Percentiles rank a stretch among this genome's conserved stretches.
Evolutionary conservation across 768 basidiomycete species (phyloP).

Genomic region (Hericium erinaceus): DNA sequence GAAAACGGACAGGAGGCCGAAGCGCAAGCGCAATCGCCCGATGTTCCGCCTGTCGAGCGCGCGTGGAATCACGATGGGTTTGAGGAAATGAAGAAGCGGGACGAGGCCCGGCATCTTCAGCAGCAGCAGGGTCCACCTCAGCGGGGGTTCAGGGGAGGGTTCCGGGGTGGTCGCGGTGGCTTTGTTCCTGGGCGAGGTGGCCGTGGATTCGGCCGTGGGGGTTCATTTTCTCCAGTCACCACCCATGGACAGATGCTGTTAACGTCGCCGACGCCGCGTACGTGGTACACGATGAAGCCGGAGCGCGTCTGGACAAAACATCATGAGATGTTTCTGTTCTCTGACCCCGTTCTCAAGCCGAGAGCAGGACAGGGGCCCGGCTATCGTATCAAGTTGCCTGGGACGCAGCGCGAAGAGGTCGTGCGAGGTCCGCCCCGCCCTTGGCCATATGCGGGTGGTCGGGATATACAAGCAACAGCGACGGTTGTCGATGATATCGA

Average conservation of each 20-base stretch:
- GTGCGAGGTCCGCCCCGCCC: slow-evolving; percentile 30
- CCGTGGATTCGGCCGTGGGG: slow-evolving; percentile 34
- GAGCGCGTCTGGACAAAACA: slow-evolving; percentile 82
- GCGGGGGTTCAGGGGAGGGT: slow-evolving; percentile 40
- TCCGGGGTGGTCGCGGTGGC: slow-evolving; percentile 35
- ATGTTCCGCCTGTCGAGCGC: slow-evolving; percentile 43
- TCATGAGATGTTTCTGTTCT: slow-evolving; percentile 64
- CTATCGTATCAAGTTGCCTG: slow-evolving; percentile 59
- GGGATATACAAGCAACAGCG: slow-evolving; percentile 13
- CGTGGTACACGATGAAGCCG: slow-evolving; percentile 69
- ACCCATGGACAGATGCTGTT: slow-evolving; percentile 21
- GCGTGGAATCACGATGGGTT: slow-evolving; percentile 84
- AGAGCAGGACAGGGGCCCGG: slow-evolving; percentile 45
- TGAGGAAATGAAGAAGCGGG: slow-evolving; percentile 75
- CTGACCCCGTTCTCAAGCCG: slow-evolving; percentile 48
- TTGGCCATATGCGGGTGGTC: slow-evolving; percentile 2
- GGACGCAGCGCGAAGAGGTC: slow-evolving; percentile 26
- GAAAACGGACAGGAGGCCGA: slow-evolving; percentile 13
- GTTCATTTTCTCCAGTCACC: slow-evolving; percentile 15
- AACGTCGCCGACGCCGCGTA: slow-evolving; percentile 26
- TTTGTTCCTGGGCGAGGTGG: slow-evolving; percentile 29
- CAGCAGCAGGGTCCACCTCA: slow-evolving; percentile 29
- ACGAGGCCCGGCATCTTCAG: slow-evolving; percentile 39
- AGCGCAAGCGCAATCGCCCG: slow-evolving; percentile 16
- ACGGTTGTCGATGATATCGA: slow-evolving; percentile 28